A percentile compares a stretch with the other conserved stretches of the same genome.
These are phyloP conservation scores for Tetragonia tetragonoides DNA, from an alignment of 148 eudicot genomes.

Conservation along the genomic window DNA sequence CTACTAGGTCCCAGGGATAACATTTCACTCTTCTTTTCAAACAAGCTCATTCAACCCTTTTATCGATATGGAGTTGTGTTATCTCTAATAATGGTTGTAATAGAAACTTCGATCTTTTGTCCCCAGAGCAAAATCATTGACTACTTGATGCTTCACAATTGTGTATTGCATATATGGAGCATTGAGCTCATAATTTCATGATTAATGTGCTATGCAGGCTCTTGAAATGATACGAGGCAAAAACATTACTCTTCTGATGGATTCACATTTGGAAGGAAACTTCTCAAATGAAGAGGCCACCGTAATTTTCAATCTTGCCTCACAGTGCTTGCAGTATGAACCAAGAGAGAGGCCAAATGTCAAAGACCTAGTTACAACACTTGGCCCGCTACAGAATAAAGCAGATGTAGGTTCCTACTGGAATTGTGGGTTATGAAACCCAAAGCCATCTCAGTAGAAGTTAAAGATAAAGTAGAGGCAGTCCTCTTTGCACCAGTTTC, in stretches of 20 bases:
- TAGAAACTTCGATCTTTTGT: background rate
- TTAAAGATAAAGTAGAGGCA: background rate
- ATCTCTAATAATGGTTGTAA: slow-evolving; percentile 1
- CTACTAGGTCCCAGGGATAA: background rate
- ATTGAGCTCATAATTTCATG: slow-evolving; percentile 2
- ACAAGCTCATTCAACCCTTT: background rate
- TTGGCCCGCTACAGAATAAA: slow-evolving; percentile 66
- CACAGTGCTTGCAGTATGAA: slow-evolving; percentile 85
- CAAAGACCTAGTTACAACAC: slow-evolving; percentile 62
- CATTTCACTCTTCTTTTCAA: background rate
- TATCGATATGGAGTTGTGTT: background rate
- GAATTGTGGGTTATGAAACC: background rate
- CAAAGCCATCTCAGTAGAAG: background rate
- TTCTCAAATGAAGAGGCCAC: slow-evolving; percentile 87
- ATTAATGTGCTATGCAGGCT: slow-evolving; percentile 57
- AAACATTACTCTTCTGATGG: slow-evolving; percentile 72
- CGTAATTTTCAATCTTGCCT: slow-evolving; percentile 78
- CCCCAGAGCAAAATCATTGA: background rate
- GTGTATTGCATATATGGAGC: background rate
- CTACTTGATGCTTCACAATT: background rate
- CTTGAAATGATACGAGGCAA: slow-evolving; percentile 93
- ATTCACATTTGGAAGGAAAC: slow-evolving; percentile 94
- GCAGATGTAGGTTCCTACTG: slow-evolving; percentile 48
- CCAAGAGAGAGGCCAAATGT: slow-evolving; percentile 86
- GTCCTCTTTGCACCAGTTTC: background rate